Conservation (phyloP, 495 filamentous ascomycete genomes). For the Penicillium atrosanguineum region DNA sequence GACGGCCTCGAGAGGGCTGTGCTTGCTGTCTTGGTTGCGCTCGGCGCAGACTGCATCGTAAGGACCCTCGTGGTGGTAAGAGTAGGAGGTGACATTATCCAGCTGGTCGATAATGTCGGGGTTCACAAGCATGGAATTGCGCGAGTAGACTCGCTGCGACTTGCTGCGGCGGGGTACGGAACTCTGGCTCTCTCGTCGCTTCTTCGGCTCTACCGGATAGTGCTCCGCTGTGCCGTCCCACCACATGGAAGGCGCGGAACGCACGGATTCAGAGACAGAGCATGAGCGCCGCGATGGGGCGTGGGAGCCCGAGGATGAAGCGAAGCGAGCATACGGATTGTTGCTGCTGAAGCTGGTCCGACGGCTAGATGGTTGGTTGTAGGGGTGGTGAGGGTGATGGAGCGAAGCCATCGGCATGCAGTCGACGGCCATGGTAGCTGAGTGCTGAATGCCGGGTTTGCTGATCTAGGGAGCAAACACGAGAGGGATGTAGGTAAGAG, state of each 20-base stretch:
- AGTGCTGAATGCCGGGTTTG: neutral
- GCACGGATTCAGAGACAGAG: slow-evolving; percentile 31
- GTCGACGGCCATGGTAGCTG: slow-evolving; percentile 20
- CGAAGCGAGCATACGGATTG: slow-evolving; percentile 39
- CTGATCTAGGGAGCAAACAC: neutral
- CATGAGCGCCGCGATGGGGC: slow-evolving; percentile 20
- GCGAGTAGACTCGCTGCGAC: slow-evolving; percentile 42
- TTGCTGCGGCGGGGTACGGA: slow-evolving; percentile 17
- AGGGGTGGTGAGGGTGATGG: slow-evolving; percentile 27
- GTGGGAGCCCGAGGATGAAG: slow-evolving; percentile 30
- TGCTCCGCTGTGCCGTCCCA: slow-evolving; percentile 32
- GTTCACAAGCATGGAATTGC: slow-evolving; percentile 61
- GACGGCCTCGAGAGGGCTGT: slow-evolving; percentile 76
- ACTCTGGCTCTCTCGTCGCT: slow-evolving; percentile 18
- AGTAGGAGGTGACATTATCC: slow-evolving; percentile 56
- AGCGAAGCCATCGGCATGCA: slow-evolving; percentile 25
- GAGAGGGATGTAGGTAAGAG: neutral
- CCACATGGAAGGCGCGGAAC: slow-evolving; percentile 20
- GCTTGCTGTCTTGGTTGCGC: slow-evolving; percentile 60
- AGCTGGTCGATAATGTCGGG: slow-evolving; percentile 80
- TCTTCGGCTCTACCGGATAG: slow-evolving; percentile 30
- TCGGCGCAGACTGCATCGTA: slow-evolving; percentile 80
- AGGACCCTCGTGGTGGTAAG: slow-evolving; percentile 90
- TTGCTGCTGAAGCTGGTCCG: slow-evolving; percentile 25
- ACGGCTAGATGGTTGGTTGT: slow-evolving; percentile 16